A percentile compares a stretch with the other conserved stretches of the same genome.
These are phyloP conservation scores for Pseudogymnoascus sp. DNA, from an alignment of 2,329 filamentous ascomycete species.

Conservation along the genomic window DNA sequence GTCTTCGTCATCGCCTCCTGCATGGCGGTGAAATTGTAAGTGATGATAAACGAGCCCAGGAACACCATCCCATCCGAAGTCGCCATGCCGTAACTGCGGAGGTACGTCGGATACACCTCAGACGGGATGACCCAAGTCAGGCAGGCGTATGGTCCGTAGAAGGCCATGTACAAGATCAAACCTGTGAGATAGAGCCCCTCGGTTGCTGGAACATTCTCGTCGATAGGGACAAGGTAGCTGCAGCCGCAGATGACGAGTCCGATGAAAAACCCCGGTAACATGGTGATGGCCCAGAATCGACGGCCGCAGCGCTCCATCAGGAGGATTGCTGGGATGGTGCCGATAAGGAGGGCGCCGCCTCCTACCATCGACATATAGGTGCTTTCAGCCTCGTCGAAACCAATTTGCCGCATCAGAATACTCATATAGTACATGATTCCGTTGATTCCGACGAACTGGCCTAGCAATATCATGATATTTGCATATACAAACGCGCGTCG, in stretches of 20 bases:
- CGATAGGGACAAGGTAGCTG: conserved; percentile 37
- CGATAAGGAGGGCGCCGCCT: conserved; percentile 57
- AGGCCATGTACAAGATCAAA: conserved; percentile 60
- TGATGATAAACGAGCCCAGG: conserved; percentile 64
- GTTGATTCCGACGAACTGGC: conserved; percentile 64
- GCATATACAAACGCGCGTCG: conserved; percentile 59
- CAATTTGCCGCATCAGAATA: conserved; percentile 58
- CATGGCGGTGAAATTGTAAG: conserved; percentile 68
- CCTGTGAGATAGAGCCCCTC: conserved; percentile 61
- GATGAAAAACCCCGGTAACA: conserved; percentile 65
- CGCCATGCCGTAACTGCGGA: conserved; percentile 67
- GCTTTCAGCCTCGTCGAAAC: conserved; percentile 52
- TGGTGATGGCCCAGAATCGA: conserved; percentile 66
- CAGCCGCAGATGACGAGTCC: conserved; percentile 59
- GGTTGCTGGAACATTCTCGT: conserved; percentile 37
- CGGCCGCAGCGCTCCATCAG: conserved; percentile 67
- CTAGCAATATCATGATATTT: conserved; percentile 62
- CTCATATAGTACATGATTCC: conserved; percentile 68
- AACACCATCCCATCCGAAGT: conserved; percentile 61
- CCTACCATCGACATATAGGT: conserved; percentile 72
- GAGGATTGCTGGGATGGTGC: conserved; percentile 60
- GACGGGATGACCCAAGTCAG: conserved; percentile 60
- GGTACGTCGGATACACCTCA: conserved; percentile 66
- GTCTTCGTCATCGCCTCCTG: conserved; percentile 56
- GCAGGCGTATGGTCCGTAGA: conserved; percentile 59